Conservation (phyloP, 208 protist genomes). For the Leishmania turanica region DNA sequence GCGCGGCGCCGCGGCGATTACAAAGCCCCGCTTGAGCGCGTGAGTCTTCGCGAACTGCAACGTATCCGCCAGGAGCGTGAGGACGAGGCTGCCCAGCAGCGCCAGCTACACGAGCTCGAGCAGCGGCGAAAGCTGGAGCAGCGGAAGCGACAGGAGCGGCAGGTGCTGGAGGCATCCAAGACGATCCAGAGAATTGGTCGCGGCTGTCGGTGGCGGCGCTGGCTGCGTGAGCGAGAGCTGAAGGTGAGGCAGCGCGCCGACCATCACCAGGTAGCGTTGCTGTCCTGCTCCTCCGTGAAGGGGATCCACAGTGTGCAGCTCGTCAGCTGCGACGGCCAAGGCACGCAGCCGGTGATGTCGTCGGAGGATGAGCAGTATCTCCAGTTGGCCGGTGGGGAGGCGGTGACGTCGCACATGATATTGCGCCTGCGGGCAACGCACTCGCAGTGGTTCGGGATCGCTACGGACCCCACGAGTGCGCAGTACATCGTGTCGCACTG, state of each 20-base stretch:
- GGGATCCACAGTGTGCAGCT: background rate
- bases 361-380: conserved; percentile 21
- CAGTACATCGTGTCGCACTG: conserved; percentile 3
- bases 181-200: conserved; percentile 62
- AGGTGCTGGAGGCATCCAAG: conserved; percentile 40
- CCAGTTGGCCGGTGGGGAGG: conserved; percentile 14
- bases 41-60: conserved; percentile 54
- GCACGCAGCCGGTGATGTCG: background rate
- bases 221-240: conserved; percentile 33
- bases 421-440: conserved; percentile 34
- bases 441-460: conserved; percentile 42
- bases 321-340: background rate
- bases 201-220: conserved; percentile 40
- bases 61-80: conserved; percentile 27
- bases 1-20: conserved; percentile 39
- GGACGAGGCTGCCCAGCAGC: conserved; percentile 27
- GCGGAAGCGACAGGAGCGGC: conserved; percentile 36
- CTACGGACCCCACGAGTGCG: conserved; percentile 17
- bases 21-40: conserved; percentile 52
- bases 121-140: conserved; percentile 37
- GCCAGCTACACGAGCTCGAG: conserved; percentile 21
- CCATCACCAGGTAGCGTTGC: conserved; percentile 30
- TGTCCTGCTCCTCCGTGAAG: conserved; percentile 9
- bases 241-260: conserved; percentile 15
- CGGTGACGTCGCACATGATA: conserved; percentile 31